Evolutionary conservation across 1,139 yeast genomes (phyloP), one percentile per base, ranked within the genome.

Genomic region (Candida gigantensis): DNA sequence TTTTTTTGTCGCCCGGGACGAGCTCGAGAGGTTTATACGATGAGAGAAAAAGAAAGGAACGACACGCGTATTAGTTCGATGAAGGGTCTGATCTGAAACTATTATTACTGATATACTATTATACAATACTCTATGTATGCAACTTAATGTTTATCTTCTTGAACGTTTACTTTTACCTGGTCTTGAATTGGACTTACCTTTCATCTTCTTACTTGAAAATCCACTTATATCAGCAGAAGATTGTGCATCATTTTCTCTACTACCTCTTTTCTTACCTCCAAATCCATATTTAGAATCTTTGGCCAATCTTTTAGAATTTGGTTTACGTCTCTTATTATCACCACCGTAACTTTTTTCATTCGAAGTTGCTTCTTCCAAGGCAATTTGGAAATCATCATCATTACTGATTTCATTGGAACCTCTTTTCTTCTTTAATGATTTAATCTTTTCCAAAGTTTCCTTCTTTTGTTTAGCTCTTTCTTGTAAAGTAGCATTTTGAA

Each of bases 391-490:
- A 39, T 71, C 83, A 50, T 79, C 81, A 48, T 76, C 80, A 46
- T 73, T 75, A 40, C 69, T 68, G 44, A 87, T 75, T 50, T 84
- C 96, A 49, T 81, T 79, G 43, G 80, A 77, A 50, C 84, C 81
- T 66, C 95, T 81, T 79, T 87, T 88, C 59, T 85, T 82, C 75
- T 87, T 89, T 56, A 92, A 76, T 19, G 86, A 76, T 64, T 89
- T 89, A 62, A 92, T 88, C 70, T 85, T 86, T 21, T 90, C 97
- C 51, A 92, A 69, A 14, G 96, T 82, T 31, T 88, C 96, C 57
- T 79, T 81, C 84, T 90, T 92, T 55, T 89, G 95, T 72, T 87
- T 84, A 58, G 90, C 96, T 67, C 97, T 85, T 53, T 87, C 89
- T 67, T 89, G 97, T 55, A 90, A 75, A 36, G 96, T 89, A 49